Conservation (phyloP, 768 basidiomycete genomes). For the Leccinum imitatum region DNA sequence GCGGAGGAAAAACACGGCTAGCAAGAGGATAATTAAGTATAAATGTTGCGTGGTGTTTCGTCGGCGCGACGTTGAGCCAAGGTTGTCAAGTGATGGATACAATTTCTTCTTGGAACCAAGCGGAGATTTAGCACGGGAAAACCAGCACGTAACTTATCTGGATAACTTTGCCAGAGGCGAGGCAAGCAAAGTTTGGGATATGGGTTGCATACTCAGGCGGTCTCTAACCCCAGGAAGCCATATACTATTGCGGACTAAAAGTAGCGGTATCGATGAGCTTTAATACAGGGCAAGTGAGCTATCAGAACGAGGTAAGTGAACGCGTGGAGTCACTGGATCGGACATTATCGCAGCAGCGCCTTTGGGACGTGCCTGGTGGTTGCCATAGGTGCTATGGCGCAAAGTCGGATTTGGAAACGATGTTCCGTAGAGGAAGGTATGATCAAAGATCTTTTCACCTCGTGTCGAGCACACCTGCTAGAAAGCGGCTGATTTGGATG, state of each 20-base stretch:
- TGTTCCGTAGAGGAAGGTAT: slow-evolving; percentile 18
- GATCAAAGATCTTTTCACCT: slow-evolving; percentile 33
- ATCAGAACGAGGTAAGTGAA: slow-evolving; percentile 21
- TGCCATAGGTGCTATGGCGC: slow-evolving; percentile 22
- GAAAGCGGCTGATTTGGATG: slow-evolving; percentile 23
- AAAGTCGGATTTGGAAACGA: slow-evolving; percentile 24
- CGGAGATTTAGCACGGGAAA: slow-evolving; percentile 15
- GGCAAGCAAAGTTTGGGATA: slow-evolving; percentile 17
- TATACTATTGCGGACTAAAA: slow-evolving; percentile 17
- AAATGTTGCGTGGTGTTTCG: slow-evolving; percentile 3
- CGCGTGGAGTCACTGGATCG: slow-evolving; percentile 26
- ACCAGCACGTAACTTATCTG: slow-evolving; percentile 21
- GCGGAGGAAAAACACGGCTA: slow-evolving; percentile 25
- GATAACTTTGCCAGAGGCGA: slow-evolving; percentile 9
- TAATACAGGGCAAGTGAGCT: slow-evolving; percentile 13
- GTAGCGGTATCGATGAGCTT: slow-evolving; percentile 25
- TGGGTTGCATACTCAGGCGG: slow-evolving; percentile 10
- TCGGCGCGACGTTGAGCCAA: not conserved
- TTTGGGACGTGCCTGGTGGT: slow-evolving; percentile 24
- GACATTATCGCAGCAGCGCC: slow-evolving; percentile 31
- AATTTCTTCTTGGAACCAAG: not conserved
- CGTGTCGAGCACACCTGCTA: slow-evolving; percentile 31
- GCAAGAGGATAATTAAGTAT: slow-evolving; percentile 20
- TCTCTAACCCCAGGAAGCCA: slow-evolving; percentile 15
- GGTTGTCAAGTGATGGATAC: slow-evolving; percentile 2